phyloP scores from a whole-genome alignment of 805 yeast species.

The Wickerhamiella galacta region DNA sequence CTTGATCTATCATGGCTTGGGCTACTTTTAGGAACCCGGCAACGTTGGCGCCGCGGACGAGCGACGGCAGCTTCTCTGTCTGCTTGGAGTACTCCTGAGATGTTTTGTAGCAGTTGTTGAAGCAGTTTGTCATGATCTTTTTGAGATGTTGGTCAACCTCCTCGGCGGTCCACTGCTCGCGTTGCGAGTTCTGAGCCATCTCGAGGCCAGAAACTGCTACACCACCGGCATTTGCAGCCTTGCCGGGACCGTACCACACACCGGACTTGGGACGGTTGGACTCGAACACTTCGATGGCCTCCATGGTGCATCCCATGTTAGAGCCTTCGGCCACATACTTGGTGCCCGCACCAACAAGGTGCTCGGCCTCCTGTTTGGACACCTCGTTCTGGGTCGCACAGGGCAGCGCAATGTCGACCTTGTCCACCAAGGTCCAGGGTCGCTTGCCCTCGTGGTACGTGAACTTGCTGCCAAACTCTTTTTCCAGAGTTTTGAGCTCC shows the following conservation, averaged over 20 bases:
- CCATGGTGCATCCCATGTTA: conserved; percentile 97
- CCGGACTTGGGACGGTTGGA: conserved; percentile 27
- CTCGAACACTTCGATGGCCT: conserved; percentile 91
- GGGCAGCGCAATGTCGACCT: conserved; percentile 91
- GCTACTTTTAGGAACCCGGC: conserved; percentile 98
- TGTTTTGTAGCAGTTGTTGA: conserved; percentile 80
- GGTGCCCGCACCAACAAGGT: conserved; percentile 80
- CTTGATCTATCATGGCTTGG: conserved; percentile 95
- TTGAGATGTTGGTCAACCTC: conserved; percentile 84
- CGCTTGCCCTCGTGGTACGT: conserved; percentile 85
- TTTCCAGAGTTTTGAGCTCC: conserved; percentile 22
- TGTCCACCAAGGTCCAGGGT: conserved; percentile 88
- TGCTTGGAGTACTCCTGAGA: conserved; percentile 67
- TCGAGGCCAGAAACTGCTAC: conserved; percentile 96
- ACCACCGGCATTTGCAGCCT: conserved; percentile 99
- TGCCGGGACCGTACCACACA: conserved; percentile 99
- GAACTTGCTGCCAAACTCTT: conserved; percentile 23
- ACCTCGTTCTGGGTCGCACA: conserved; percentile 98
- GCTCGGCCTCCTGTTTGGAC: conserved; percentile 90
- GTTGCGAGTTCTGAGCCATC: conserved; percentile 98
- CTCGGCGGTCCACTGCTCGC: conserved; percentile 79
- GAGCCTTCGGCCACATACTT: conserved; percentile 97
- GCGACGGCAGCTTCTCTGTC: conserved; percentile 64
- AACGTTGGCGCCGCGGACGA: conserved; percentile 97
- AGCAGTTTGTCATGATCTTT: conserved; percentile 84